A percentile compares a stretch with the other conserved stretches of the same genome.
phyloP scores from a whole-genome alignment of 441 rosid species.

The Pelargonium cotyledonis region DNA sequence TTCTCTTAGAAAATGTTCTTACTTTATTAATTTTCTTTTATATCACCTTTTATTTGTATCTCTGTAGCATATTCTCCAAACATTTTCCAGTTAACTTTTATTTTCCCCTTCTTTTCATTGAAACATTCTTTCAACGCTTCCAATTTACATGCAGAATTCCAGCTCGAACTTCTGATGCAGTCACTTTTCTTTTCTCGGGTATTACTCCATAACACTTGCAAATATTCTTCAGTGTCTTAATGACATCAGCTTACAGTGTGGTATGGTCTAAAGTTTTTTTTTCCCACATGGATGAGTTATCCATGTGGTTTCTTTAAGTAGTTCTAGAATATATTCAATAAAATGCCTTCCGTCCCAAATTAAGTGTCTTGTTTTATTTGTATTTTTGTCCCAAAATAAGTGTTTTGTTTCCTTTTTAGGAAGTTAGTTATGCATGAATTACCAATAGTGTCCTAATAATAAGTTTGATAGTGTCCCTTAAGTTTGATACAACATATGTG shows the following conservation, averaged over 20 bases:
- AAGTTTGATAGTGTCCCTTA: too few species aligned
- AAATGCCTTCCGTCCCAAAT: not conserved
- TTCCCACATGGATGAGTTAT: not conserved
- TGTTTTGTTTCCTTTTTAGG: too few species aligned
- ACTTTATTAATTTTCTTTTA: not conserved
- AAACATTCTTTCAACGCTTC: slow-evolving; percentile 17
- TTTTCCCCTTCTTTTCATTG: not conserved
- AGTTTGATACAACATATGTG: too few species aligned
- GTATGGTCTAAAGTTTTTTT: not conserved
- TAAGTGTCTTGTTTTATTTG: too few species aligned
- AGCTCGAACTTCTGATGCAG: slow-evolving; percentile 92
- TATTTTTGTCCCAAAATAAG: too few species aligned
- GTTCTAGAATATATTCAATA: not conserved
- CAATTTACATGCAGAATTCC: slow-evolving; percentile 65
- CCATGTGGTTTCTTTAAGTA: not conserved
- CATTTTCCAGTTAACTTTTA: slow-evolving; percentile 4
- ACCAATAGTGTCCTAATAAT: too few species aligned
- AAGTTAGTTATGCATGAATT: too few species aligned
- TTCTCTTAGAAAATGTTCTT: not conserved
- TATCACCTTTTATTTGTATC: slow-evolving; percentile 4
- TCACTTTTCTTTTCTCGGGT: slow-evolving; percentile 94
- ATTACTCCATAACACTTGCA: slow-evolving; percentile 26
- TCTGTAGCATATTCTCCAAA: slow-evolving; percentile 2
- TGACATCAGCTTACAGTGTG: slow-evolving; percentile 16
- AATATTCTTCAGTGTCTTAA: slow-evolving; percentile 14